Base-by-base conservation (phyloP, 441 rosid species). In the Corymbia citriodora region DNA sequence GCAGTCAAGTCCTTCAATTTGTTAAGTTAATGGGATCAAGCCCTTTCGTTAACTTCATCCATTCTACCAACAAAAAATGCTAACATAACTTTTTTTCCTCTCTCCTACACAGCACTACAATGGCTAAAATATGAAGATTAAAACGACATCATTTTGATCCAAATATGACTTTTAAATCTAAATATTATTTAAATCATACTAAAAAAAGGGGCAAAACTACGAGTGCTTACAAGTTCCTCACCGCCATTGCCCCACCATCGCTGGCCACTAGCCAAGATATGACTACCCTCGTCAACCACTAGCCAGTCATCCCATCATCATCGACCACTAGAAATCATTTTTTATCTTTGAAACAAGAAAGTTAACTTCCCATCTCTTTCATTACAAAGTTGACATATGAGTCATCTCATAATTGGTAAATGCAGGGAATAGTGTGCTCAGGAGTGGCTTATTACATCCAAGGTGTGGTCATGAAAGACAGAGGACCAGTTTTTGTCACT, bases 401-500 rank as follows among this genome's bases (percentile, higher is more conserved):
- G 49, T n/a, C 36, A 19, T 31, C 12, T 2, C 3, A 54, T 55
- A 10, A 48, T 18, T 10, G 55, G 52, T 3, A 31, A 25, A 63
- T 94, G 95, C 95, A 98, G 99, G 99, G 99, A 10, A 90, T 97
- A 83, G 87, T 97, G 59, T 96, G 99, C 89, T 94, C 99, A 2
- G 98, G 98, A 81, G 89, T 97, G 21, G 94, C 96, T 86, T 98
- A 97, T 89, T 97, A 96, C 93, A 90, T 96, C 55, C 97, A 96
- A 93, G 99, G 98, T 54, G 65, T 95, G n/a, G 92, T 96, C 82
- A 97, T 96, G 99, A 94, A 94, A 90, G 96, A 94, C 17, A 95
- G 96, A 92, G 99, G 99, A 53, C 99, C 99, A 1, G 99, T 98
- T 49, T 98, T 97, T 87, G 98, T 98, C 12, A 93, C 98, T 52